Base-by-base conservation (phyloP, 192 early-diverging fungal genomes). In the Paraglomus brasilianum region DNA sequence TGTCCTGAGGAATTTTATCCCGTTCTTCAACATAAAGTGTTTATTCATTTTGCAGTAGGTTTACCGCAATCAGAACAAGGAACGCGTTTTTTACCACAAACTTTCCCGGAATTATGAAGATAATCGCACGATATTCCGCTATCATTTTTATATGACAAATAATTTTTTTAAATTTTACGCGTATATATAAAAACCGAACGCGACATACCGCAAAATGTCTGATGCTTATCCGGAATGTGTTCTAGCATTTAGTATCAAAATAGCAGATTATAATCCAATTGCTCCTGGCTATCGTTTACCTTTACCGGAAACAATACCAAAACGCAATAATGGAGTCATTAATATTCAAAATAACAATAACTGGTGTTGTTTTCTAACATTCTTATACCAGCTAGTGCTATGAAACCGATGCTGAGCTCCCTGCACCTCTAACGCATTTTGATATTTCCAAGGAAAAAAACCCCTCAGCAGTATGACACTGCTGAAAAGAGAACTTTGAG, bases 261-360 rank as follows among this genome's bases (percentile, higher is more conserved):
- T 60, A 8, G 8, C 58, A 24, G 22, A 60, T 43, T 60, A 19
- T 44, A 43, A 60, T 60, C 58, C 58, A n/a, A 60, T 60, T 60
- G n/a, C 19, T n/a, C 57, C 57, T 40, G 19, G 39, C 8, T 3
- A 8, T 45, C 43, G 43, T 62, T 46, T 62, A 44, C 43, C 60
- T 45, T 45, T 62, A 21, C 43, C 60, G 5, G 43, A 62, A 21
- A 62, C 60, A 13, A 45, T 62, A 5, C 43, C 60, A 62, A 62
- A 62, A 44, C 13, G 57, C 5, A 59, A 59, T 40, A 59, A 59
- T 14, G 13, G 57, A n/a, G 36, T 59, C 42, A 59, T 59, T 14
- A 61, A 61, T 61, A 61, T 61, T 10, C 40, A 61, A 61, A 61
- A 61, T 45, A 45, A 61, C 46, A 17, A 62, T 62, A 45, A 62